Percentiles rank a stretch among this genome's conserved stretches.
Evolutionary conservation across 768 basidiomycete species (phyloP).

Genomic region (Ramaria sp.): DNA sequence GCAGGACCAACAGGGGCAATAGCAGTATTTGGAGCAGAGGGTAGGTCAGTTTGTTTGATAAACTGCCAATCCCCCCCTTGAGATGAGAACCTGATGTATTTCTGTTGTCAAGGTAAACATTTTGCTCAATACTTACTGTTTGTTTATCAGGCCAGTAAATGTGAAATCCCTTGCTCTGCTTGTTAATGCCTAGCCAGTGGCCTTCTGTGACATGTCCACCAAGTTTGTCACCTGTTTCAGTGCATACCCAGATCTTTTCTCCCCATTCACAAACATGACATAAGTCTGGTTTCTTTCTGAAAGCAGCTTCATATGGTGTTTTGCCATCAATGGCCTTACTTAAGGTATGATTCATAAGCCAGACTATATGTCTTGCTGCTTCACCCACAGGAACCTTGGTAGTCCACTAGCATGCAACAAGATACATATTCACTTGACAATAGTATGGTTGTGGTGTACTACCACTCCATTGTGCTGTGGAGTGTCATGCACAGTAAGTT

Average conservation of each 20-base stretch:
- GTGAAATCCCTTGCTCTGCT: not conserved
- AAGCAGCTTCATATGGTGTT: slow-evolving; percentile 14
- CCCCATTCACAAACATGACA: slow-evolving; percentile 23
- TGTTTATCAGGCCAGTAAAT: slow-evolving; percentile 15
- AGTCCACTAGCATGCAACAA: slow-evolving; percentile 24
- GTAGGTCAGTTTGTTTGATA: not conserved
- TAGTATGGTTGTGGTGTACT: slow-evolving; percentile 27
- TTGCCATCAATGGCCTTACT: slow-evolving; percentile 17
- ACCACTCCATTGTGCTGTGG: slow-evolving; percentile 35
- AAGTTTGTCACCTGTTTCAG: slow-evolving; percentile 13
- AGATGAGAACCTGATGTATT: not conserved
- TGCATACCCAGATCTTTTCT: slow-evolving; percentile 18
- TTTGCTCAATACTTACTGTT: slow-evolving; percentile 11
- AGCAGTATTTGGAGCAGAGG: not conserved
- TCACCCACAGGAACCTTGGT: slow-evolving; percentile 6
- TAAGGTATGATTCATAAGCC: slow-evolving; percentile 25
- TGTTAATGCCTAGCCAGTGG: slow-evolving; percentile 11
- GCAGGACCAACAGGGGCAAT: too few species aligned
- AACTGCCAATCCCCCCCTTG: not conserved
- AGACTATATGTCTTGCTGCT: slow-evolving; percentile 20
- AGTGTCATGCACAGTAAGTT: slow-evolving; percentile 29
- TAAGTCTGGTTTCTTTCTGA: slow-evolving; percentile 21
- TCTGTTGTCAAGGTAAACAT: not conserved
- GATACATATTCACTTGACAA: slow-evolving; percentile 23
- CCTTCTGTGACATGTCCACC: slow-evolving; percentile 12